Conservation (phyloP, 2,329 filamentous ascomycete species). For the Colletotrichum sp. region DNA sequence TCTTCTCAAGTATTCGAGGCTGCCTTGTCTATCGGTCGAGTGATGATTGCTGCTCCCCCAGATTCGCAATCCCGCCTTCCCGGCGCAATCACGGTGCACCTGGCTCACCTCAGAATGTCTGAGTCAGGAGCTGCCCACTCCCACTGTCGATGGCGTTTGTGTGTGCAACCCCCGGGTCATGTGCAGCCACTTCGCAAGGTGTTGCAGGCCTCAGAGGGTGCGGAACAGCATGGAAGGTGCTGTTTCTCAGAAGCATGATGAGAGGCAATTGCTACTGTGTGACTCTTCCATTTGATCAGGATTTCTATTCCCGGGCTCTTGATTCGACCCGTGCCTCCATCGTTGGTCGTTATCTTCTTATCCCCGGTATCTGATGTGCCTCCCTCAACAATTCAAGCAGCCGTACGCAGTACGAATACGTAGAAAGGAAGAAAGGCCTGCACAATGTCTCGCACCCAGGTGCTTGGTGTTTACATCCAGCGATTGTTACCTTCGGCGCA, state of each 20-base stretch:
- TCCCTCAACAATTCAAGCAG: neutral
- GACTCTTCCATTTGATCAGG: neutral
- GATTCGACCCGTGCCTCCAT: neutral
- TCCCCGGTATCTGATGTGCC: neutral
- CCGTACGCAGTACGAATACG: neutral
- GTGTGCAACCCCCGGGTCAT: neutral
- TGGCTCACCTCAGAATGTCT: neutral
- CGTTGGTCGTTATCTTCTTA: neutral
- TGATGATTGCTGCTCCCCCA: neutral
- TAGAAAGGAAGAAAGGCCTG: neutral
- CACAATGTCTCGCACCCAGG: neutral
- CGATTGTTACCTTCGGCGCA: neutral
- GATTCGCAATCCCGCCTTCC: neutral
- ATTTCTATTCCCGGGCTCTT: neutral
- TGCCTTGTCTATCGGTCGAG: neutral
- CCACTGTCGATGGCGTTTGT: neutral
- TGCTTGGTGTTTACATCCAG: neutral
- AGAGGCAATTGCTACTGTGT: neutral
- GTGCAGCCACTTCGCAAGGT: neutral
- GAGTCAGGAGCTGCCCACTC: conserved; percentile 8
- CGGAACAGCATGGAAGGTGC: conserved; percentile 13
- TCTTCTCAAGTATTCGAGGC: neutral
- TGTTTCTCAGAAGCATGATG: neutral
- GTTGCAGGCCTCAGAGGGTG: neutral
- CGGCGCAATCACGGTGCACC: neutral